Evolutionary conservation across 1,284 basidiomycete genomes (phyloP).

Genomic region (Sphagnurus paluster): DNA sequence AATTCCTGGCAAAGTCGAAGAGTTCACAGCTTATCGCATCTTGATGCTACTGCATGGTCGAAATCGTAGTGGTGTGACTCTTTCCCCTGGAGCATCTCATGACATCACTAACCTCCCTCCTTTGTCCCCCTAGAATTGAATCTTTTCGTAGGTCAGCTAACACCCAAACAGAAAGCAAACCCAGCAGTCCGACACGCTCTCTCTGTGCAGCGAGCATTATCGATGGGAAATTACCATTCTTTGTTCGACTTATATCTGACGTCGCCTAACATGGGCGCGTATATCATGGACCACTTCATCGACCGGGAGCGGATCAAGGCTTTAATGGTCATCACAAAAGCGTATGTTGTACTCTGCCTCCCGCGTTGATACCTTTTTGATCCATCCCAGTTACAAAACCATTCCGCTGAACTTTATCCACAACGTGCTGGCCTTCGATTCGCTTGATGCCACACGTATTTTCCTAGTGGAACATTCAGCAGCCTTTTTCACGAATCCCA

Average conservation of each 20-base stretch:
- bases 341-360: constrained; percentile 52
- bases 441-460: constrained; percentile 57
- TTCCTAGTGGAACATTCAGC: constrained; percentile 78
- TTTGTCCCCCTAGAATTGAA: constrained; percentile 94
- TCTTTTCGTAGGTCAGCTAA: constrained; percentile 94
- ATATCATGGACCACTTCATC: constrained; percentile 99
- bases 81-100: constrained; percentile 6
- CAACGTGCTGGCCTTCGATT: constrained; percentile 84
- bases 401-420: constrained; percentile 79
- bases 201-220: constrained; percentile 82
- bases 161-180: constrained; percentile 82
- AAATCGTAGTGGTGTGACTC: constrained; percentile 83
- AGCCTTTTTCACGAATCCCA: constrained; percentile 68
- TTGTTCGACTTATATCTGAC: constrained; percentile 86
- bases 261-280: constrained; percentile 97
- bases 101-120: constrained; percentile 9
- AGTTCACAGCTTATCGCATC: constrained; percentile 98
- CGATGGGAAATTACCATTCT: constrained; percentile 92
- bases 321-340: constrained; percentile 87
- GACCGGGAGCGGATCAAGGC: constrained; percentile 89
- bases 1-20: constrained; percentile 87
- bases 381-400: constrained; percentile 66
- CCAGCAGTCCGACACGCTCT: constrained; percentile 87
- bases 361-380: neutral
- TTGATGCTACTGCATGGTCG: constrained; percentile 94